A percentile compares a stretch with the other conserved stretches of the same genome.
phyloP scores from a whole-genome alignment of 495 filamentous ascomycete species.

The Lasiosphaeria ovina region DNA sequence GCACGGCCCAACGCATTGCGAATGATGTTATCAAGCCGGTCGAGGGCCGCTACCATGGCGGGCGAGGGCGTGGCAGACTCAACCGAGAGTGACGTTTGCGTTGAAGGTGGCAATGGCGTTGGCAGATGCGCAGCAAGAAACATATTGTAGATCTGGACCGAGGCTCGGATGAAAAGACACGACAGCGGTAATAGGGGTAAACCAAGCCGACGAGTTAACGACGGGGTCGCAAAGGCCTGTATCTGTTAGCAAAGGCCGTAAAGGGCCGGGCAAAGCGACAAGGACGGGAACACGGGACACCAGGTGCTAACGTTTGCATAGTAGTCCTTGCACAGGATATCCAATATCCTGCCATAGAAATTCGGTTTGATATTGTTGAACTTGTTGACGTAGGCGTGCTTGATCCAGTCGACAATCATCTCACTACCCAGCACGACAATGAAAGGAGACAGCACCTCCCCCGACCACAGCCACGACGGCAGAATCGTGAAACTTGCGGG shows the following conservation, averaged over 20 bases:
- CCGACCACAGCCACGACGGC: constrained; percentile 70
- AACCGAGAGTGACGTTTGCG: constrained; percentile 59
- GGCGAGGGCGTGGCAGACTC: constrained; percentile 56
- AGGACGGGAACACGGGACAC: neutral
- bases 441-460: constrained; percentile 87
- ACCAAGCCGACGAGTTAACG: constrained; percentile 83
- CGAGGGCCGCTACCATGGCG: constrained; percentile 67
- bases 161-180: constrained; percentile 92
- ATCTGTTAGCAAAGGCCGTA: constrained; percentile 7
- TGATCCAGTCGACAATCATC: constrained; percentile 96
- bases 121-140: constrained; percentile 85
- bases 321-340: constrained; percentile 94
- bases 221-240: constrained; percentile 78
- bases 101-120: constrained; percentile 66
- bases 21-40: constrained; percentile 70
- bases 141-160: constrained; percentile 97
- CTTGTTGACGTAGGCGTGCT: constrained; percentile 96
- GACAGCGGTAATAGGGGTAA: constrained; percentile 89
- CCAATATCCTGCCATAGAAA: constrained; percentile 84
- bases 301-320: constrained; percentile 71
- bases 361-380: constrained; percentile 94
- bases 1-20: constrained; percentile 68
- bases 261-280: too few relatives aligned
- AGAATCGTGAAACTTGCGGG: constrained; percentile 86
- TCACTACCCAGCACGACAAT: constrained; percentile 90